Conservation (phyloP, 352 stramenopile genomes). For the Globisporangium mamillatum region DNA sequence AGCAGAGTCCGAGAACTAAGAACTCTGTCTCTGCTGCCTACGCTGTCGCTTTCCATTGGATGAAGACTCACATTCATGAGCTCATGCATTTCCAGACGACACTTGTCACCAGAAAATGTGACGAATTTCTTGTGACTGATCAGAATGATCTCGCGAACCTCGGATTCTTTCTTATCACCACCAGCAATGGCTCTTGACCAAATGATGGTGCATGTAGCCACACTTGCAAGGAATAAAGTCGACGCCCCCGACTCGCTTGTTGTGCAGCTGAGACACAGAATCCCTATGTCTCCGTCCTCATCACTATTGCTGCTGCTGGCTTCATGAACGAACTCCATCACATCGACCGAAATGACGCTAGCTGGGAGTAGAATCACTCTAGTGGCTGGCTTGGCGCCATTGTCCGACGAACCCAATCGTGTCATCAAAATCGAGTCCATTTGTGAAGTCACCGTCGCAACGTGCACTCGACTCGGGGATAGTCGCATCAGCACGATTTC, state of each 20-base stretch:
- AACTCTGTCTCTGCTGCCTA: background rate
- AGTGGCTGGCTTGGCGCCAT: background rate
- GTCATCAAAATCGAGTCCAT: conserved; percentile 23
- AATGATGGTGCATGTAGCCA: background rate
- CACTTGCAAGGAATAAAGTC: conserved; percentile 1
- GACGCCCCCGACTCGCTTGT: background rate
- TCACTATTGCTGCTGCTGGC: background rate
- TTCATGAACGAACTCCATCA: conserved; percentile 16
- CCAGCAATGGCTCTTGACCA: background rate
- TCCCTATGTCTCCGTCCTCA: background rate
- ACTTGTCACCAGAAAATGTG: conserved; percentile 1
- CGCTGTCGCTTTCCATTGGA: background rate
- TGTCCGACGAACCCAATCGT: background rate
- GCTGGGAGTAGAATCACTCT: conserved; percentile 1
- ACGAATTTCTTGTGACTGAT: conserved; percentile 4
- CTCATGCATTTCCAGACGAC: conserved; percentile 8
- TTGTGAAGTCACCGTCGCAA: conserved; percentile 25
- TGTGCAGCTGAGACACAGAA: conserved; percentile 13
- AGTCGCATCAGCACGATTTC: conserved; percentile 32
- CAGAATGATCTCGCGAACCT: conserved; percentile 4
- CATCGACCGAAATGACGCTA: background rate
- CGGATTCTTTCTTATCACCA: background rate
- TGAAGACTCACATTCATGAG: background rate
- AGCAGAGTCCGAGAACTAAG: conserved; percentile 1
- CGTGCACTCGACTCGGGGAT: conserved; percentile 18